Percentiles rank a stretch among this genome's conserved stretches.
Evolutionary conservation across 257 asterid genomes (phyloP).

Genomic region (Verbena officinalis): DNA sequence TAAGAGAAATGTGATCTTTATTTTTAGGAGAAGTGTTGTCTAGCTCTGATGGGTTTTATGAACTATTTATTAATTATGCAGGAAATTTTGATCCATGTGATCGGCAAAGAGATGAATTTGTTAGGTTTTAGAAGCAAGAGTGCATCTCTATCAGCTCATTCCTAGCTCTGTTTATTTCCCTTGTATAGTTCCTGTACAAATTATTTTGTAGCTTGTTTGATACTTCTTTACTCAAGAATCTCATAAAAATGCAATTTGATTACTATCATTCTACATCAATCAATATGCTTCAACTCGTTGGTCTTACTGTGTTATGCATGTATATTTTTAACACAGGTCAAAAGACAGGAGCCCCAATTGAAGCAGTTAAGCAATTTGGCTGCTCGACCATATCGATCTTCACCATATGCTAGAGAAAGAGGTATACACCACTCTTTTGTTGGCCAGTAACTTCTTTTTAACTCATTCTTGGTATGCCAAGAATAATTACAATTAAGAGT

Average conservation of each 20-base stretch:
- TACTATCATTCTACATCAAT: not conserved
- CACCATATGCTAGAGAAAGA: constrained; percentile 27
- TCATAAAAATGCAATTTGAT: not conserved
- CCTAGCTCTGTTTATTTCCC: not conserved
- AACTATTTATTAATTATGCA: not conserved
- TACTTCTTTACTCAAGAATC: not conserved
- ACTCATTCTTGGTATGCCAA: not conserved
- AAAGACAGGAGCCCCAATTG: constrained; percentile 49
- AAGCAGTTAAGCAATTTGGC: constrained; percentile 47
- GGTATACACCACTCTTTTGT: constrained; percentile 26
- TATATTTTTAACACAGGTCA: constrained; percentile 34
- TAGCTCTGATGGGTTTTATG: not conserved
- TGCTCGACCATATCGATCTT: constrained; percentile 29
- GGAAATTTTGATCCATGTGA: not conserved
- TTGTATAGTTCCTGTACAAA: not conserved
- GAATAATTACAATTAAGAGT: not conserved
- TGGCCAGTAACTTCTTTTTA: not conserved
- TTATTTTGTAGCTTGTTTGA: not conserved
- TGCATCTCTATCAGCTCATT: not conserved
- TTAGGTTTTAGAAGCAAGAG: not conserved
- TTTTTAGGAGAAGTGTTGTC: not conserved
- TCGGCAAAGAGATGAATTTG: not conserved
- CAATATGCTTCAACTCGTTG: not conserved
- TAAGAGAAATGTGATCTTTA: not conserved
- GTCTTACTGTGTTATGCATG: not conserved